Base-by-base conservation (phyloP, 1,284 basidiomycete species). In the Leccinum olivaceoglutinosum region DNA sequence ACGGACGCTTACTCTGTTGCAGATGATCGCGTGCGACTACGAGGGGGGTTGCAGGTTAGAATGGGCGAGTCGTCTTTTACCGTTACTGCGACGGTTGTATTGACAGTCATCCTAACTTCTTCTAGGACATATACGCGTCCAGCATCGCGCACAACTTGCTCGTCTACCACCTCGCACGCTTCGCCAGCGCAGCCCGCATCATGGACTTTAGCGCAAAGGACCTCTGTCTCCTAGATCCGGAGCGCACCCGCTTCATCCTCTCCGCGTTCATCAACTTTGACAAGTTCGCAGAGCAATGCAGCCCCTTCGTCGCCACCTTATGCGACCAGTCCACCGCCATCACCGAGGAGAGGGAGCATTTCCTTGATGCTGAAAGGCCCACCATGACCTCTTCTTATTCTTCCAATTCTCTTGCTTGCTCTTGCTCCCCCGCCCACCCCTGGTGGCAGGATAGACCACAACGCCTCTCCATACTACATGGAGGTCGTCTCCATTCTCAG, bases 241-340 rank as follows among this genome's bases (percentile, higher is more conserved):
- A 85, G 39, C 85, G 93, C 29, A 90, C 93, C 0, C 80, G 87
- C 16, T 80, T 83, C 59, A 81, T 92, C 54, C 81, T 97, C 63
- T 93, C 92, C 49, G 94, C 90, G 0, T 89, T 97, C 66, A 89
- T 96, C 80, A 97, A 97, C 77, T 94, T 95, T 75, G 85, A 93
- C 73, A 93, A 93, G 75, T 96, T 96, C 74, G 87, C 86, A 34
- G 87, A 90, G 67, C 88, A 93, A 68, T 87, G 87, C 67, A 80
- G 82, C 46, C 74, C 81, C 2, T 85, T 88, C 63, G 78, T 90
- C 18, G 79, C 79, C 59, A 80, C 82, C 14, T 76, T 93, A n/a
- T 81, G 84, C 34, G 81, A 86, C 12, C 79, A 81, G 58, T 85
- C 88, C 10, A 75, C 84, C n/a, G 74, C 80, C 7, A 70, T 88